Conservation (phyloP, 2,329 filamentous ascomycete species). For the Hymenoscyphus infarciens region DNA sequence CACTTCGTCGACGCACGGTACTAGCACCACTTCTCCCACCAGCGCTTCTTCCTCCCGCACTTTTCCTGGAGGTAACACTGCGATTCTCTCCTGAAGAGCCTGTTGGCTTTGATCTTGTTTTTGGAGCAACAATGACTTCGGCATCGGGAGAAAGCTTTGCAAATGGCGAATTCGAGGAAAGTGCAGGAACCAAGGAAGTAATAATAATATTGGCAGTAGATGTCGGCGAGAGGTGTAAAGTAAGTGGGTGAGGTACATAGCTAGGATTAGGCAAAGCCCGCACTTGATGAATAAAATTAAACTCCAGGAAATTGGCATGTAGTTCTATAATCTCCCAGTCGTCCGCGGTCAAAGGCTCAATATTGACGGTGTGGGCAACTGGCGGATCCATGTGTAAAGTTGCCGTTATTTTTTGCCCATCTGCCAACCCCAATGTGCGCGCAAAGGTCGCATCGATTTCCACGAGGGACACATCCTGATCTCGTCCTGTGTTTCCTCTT, state of each 20-base stretch:
- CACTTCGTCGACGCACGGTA: slow-evolving; percentile 58
- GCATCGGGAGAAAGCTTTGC: slow-evolving; percentile 91
- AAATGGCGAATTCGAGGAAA: slow-evolving; percentile 67
- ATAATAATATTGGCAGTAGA: slow-evolving; percentile 91
- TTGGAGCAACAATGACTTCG: slow-evolving; percentile 95
- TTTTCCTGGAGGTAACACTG: slow-evolving; percentile 77
- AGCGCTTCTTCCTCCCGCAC: slow-evolving; percentile 66
- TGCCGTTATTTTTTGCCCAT: slow-evolving; percentile 73
- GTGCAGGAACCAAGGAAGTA: slow-evolving; percentile 74
- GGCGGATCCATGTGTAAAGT: slow-evolving; percentile 85
- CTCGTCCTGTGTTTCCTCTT: slow-evolving; percentile 55
- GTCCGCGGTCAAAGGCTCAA: slow-evolving; percentile 89
- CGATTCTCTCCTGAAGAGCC: slow-evolving; percentile 68
- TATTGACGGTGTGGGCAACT: slow-evolving; percentile 88
- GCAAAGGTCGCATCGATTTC: slow-evolving; percentile 88
- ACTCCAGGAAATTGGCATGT: slow-evolving; percentile 90
- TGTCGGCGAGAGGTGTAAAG: slow-evolving; percentile 89
- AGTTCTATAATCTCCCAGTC: slow-evolving; percentile 99
- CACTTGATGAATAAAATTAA: slow-evolving; percentile 90
- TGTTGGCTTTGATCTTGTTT: slow-evolving; percentile 69
- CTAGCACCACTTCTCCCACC: slow-evolving; percentile 69
- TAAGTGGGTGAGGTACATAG: slow-evolving; percentile 73
- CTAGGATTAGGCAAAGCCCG: slow-evolving; percentile 86
- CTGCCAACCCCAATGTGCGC: slow-evolving; percentile 68
- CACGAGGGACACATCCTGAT: slow-evolving; percentile 73